Conservation (phyloP, 1,139 yeast genomes). For the Scheffersomyces insectosa region DNA sequence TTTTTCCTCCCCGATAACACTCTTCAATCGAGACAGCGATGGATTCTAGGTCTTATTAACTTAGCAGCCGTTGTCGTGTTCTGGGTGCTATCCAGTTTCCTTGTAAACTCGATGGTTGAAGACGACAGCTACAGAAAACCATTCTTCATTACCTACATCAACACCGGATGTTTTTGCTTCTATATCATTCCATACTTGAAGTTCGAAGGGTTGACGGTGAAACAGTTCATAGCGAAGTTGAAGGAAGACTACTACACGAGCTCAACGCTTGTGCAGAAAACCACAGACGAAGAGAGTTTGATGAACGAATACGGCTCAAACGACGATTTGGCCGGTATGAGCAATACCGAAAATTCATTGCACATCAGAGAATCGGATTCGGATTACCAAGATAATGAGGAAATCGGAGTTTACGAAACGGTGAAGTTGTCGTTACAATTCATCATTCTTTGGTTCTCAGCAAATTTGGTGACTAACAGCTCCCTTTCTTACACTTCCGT, state of each 20-base stretch:
- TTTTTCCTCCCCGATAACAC: constrained; percentile 16
- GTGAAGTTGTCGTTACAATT: constrained; percentile 72
- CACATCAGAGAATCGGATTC: constrained; percentile 5
- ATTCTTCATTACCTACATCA: constrained; percentile 87
- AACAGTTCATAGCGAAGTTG: constrained; percentile 23
- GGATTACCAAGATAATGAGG: constrained; percentile 11
- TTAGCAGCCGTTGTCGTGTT: constrained; percentile 73
- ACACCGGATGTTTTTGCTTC: constrained; percentile 79
- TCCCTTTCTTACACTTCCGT: constrained; percentile 86
- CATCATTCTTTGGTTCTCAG: constrained; percentile 84
- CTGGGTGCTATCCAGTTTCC: constrained; percentile 87
- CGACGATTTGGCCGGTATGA: constrained; percentile 19
- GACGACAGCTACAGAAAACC: constrained; percentile 78
- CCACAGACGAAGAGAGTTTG: constrained; percentile 8
- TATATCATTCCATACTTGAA: constrained; percentile 68
- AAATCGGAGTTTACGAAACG: constrained; percentile 47
- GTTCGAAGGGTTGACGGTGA: constrained; percentile 18
- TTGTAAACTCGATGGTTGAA: constrained; percentile 73
- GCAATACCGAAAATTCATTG: constrained; percentile 13
- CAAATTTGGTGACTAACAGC: constrained; percentile 87
- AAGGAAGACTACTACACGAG: constrained; percentile 20
- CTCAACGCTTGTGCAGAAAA: background rate
- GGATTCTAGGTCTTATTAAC: constrained; percentile 78
- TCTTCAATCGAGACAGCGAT: constrained; percentile 40
- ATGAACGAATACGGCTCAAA: constrained; percentile 22